Base-by-base conservation (phyloP, 2,329 filamentous ascomycete species). In the Alternaria incomplexa region DNA sequence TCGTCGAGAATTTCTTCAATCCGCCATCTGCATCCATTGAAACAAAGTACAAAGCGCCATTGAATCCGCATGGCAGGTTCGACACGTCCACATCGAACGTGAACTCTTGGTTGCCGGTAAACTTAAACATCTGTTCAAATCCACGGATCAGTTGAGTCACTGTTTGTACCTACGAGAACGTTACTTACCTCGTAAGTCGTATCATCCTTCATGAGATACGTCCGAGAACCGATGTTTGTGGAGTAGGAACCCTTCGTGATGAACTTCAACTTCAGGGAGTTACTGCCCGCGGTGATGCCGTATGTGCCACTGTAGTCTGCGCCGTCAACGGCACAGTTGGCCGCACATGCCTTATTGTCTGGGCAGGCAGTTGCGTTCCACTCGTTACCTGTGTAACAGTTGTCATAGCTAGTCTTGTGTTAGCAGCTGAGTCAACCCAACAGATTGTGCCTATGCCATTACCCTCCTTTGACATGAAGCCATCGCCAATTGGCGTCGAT, bases 61-160 rank as follows among this genome's bases (percentile, higher is more conserved):
- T 92, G 57, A 92, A 81, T 53, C 90, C 90, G 70, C 90, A 92
- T 51, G 86, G 85, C n/a, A 91, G 80, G 61, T 85, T 84, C 17
- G 88, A 90, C 20, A 91, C 65, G 52, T 80, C 78, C 1, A 80
- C 77, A 55, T 80, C 78, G 44, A 80, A 80, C 9, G 72, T 75
- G 62, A 80, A 80, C 63, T 80, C 78, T 90, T 90, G 70, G 44
- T 79, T 76, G 20, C 75, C 73, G 23, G 76, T 71, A 20, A 80
- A 70, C 54, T 78, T 79, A 71, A 78, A 80, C 66, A 77, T 73
- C 57, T 80, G 23, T 30, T 30, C 25, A 23, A 36, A 32, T 36
- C 32, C 32, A 36, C 32, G 32, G 32, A 36, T 36, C n/a, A 13
- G 22, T 13, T 46, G 23, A 56, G 40, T 4, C 8, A 45, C 22